A percentile compares a stretch with the other conserved stretches of the same genome.
Evolutionary conservation across 2,329 filamentous ascomycete species (phyloP).

Genomic region (Bipolaris bicolor): DNA sequence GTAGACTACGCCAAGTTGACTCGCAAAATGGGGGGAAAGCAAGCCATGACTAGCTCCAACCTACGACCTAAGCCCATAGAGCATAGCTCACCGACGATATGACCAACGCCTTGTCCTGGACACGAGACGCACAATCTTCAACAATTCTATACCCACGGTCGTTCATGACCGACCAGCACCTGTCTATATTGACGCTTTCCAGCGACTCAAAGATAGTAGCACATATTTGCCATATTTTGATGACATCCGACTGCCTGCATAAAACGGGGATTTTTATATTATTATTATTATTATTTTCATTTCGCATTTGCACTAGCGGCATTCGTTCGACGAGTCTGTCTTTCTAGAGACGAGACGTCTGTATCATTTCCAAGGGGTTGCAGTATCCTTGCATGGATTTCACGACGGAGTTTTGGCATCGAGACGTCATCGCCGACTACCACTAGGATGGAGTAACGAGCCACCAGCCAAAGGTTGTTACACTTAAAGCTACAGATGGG

Average conservation of each 20-base stretch:
- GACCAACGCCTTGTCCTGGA: constrained; percentile 5
- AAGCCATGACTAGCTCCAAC: constrained; percentile 55
- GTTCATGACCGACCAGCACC: constrained; percentile 5
- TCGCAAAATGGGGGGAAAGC: constrained; percentile 57
- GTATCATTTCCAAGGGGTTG: constrained; percentile 25
- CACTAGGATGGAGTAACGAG: constrained; percentile 1
- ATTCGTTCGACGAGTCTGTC: constrained; percentile 22
- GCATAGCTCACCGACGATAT: constrained; percentile 43
- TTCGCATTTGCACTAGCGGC: constrained; percentile 38
- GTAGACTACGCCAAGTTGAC: constrained; percentile 60
- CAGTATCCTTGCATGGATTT: constrained; percentile 4
- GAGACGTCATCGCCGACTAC: constrained; percentile 2
- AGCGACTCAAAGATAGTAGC: constrained; percentile 14
- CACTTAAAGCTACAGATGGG: not conserved
- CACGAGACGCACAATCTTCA: not conserved
- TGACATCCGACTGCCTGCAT: constrained; percentile 24
- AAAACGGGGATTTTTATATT: constrained; percentile 1
- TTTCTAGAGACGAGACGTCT: constrained; percentile 36
- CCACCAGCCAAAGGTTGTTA: not conserved
- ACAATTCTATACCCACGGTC: not conserved
- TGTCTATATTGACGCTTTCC: constrained; percentile 10
- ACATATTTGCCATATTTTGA: constrained; percentile 10
- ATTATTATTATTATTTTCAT: constrained; percentile 4
- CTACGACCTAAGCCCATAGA: constrained; percentile 55
- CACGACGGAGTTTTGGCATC: not conserved